Evolutionary conservation across 2,329 filamentous ascomycete species (phyloP), one percentile per base, ranked within the genome.

Genomic region (Bipolaris gigantea): DNA sequence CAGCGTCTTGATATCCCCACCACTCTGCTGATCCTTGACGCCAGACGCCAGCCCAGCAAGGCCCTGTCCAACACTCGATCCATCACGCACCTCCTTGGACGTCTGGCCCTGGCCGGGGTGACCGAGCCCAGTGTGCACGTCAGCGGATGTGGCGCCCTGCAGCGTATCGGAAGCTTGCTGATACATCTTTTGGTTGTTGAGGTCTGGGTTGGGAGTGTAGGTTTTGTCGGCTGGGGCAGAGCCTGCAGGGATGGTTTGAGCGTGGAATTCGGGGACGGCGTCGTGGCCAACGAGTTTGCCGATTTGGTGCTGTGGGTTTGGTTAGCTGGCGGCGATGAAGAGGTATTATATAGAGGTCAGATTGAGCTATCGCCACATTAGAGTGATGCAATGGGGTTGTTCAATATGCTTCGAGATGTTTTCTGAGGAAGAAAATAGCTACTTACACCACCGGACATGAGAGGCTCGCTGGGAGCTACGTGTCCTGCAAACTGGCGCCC

Each of bases 221-320:
- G 77, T 77, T 15, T 64, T 70, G 36, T 73, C 69, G 1, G 73
- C 58, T 1, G 88, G 88, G 0, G 88, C 88, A 3, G 83, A 83
- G 55, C 88, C 88, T 0, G 86, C 74, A 0, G 85, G 80, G 33
- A 85, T 74, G 1, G 80, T 81, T 70, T 90, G 61, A 21, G 83
- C 81, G 64, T 81, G 77, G 77, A 89, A 91, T 66, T 89, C 87
- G 18, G 84, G 84, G 11, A 74, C 67, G 21, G 76, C 75, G 48
- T 87, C 85, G 61, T 85, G 83, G 58, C 79, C 76, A 53, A 84
- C 80, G 56, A 83, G 80, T 62, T 80, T 77, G 48, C 87, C 87
- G 3, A 82, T 81, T 67, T 85, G 79, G 73, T 90, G 87, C 86
- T 89, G 61, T 6, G 32, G n/a, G 9, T 18, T 23, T 13, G 27